These are phyloP conservation scores for Zoysia japonica DNA, from an alignment of 176 grass and related monocot genomes.

Conservation along the genomic window DNA sequence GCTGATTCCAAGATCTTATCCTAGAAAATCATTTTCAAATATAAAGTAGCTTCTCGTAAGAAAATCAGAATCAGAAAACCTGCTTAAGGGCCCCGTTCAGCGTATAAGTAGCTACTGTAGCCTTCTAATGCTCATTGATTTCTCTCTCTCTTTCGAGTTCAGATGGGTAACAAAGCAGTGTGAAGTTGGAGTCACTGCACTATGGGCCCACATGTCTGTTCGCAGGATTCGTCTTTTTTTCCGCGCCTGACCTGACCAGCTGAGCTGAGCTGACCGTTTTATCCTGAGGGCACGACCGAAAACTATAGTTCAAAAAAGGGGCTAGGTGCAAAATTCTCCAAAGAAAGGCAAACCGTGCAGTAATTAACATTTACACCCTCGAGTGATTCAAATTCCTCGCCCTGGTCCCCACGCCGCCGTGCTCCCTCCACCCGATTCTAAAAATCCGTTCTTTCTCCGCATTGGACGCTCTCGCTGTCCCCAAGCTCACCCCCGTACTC, in stretches of 20 bases:
- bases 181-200: too few relatives aligned
- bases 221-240: too few relatives aligned
- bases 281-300: background rate
- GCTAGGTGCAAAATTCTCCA: background rate
- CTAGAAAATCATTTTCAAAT: too few relatives aligned
- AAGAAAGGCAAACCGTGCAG: background rate
- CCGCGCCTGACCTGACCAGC: background rate
- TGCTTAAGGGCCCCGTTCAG: too few relatives aligned
- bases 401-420: slow-evolving; percentile 22
- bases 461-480: slow-evolving; percentile 27
- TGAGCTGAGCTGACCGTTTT: slow-evolving; percentile 14
- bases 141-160: too few relatives aligned
- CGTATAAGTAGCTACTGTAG: too few relatives aligned
- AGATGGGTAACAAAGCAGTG: too few relatives aligned
- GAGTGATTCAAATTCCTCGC: slow-evolving; percentile 22
- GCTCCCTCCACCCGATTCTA: background rate
- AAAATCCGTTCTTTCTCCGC: slow-evolving; percentile 28
- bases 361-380: slow-evolving; percentile 1
- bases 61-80: too few relatives aligned
- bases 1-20: too few relatives aligned
- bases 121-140: too few relatives aligned
- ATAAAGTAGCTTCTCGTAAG: too few relatives aligned
- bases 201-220: too few relatives aligned
- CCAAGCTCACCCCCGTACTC: slow-evolving; percentile 15
- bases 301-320: background rate